Percentiles rank a stretch among this genome's conserved stretches.
Evolutionary conservation across 2,329 filamentous ascomycete species (phyloP).

Genomic region (Paecilomyces variotii): DNA sequence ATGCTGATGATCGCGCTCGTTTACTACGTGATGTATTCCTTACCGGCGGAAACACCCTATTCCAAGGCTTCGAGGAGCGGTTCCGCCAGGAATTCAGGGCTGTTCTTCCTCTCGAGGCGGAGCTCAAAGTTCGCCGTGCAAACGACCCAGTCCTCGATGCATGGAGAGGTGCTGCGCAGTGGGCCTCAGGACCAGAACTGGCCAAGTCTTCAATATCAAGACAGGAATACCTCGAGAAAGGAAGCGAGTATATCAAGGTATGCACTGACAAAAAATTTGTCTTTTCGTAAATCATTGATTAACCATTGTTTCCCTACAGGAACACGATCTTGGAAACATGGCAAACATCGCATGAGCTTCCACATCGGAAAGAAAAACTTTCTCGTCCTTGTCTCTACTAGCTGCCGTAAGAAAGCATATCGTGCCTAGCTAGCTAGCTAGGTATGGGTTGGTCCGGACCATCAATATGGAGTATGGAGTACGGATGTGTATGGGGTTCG

Average conservation of each 20-base stretch:
- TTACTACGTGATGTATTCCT: slow-evolving; percentile 84
- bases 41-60: slow-evolving; percentile 86
- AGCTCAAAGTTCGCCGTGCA: slow-evolving; percentile 65
- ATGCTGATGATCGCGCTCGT: slow-evolving; percentile 51
- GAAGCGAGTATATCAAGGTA: slow-evolving; percentile 83
- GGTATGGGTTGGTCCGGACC: background rate
- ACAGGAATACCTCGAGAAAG: slow-evolving; percentile 86
- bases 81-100: slow-evolving; percentile 64
- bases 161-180: slow-evolving; percentile 85
- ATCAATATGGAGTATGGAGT: background rate
- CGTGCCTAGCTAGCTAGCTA: background rate
- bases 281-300: background rate
- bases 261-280: background rate
- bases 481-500: background rate
- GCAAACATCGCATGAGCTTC: background rate
- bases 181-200: slow-evolving; percentile 57
- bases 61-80: slow-evolving; percentile 77
- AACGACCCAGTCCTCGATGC: slow-evolving; percentile 74
- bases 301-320: background rate
- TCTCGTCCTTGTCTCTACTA: background rate
- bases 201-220: slow-evolving; percentile 61
- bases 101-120: slow-evolving; percentile 60
- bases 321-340: background rate
- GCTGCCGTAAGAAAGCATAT: background rate
- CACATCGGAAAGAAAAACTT: background rate